Conservation (phyloP, 768 basidiomycete species). For the Auricularia sp. region DNA sequence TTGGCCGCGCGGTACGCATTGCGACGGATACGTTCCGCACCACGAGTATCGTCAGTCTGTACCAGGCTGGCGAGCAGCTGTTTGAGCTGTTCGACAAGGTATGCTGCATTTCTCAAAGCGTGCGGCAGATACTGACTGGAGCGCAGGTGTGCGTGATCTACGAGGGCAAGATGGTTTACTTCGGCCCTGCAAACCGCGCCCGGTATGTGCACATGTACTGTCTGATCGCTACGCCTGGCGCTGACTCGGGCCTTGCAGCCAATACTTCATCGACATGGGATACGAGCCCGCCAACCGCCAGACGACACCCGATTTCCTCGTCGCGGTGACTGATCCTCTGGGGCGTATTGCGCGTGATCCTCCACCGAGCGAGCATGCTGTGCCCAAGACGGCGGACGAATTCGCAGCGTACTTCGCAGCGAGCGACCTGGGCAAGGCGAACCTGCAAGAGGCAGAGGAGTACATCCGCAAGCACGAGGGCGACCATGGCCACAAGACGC, state of each 20-base stretch:
- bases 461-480: background rate
- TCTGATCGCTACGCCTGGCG: background rate
- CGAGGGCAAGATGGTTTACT: conserved; percentile 67
- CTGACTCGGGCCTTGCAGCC: conserved; percentile 3
- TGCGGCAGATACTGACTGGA: too few relatives aligned
- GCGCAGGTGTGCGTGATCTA: conserved; percentile 46
- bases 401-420: conserved; percentile 34
- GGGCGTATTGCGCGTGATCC: conserved; percentile 39
- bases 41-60: conserved; percentile 74
- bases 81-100: conserved; percentile 75
- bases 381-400: conserved; percentile 48
- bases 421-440: conserved; percentile 26
- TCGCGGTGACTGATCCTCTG: conserved; percentile 45
- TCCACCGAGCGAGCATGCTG: conserved; percentile 25
- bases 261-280: conserved; percentile 68
- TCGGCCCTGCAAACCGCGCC: conserved; percentile 55
- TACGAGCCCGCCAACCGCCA: conserved; percentile 70
- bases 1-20: conserved; percentile 64
- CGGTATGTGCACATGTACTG: conserved; percentile 13
- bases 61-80: conserved; percentile 68
- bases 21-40: conserved; percentile 77
- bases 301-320: conserved; percentile 78
- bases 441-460: conserved; percentile 30
- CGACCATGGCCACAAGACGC: conserved; percentile 19
- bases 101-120: too few relatives aligned